Percentiles rank a stretch among this genome's conserved stretches.
phyloP scores from a whole-genome alignment of 345 rosid species.

The Raphanus raphanistrum region DNA sequence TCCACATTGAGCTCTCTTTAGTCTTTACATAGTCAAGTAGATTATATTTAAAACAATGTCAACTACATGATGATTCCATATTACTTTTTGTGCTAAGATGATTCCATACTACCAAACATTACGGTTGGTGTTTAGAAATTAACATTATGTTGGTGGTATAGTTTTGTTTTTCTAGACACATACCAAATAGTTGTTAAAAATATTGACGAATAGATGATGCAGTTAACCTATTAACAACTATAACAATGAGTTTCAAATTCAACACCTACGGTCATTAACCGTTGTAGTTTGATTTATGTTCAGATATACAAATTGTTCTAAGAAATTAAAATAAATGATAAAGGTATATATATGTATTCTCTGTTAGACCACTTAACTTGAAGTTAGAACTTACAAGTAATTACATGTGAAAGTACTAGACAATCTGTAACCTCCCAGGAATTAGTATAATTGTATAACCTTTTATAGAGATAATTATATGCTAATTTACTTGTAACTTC shows the following conservation, averaged over 20 bases:
- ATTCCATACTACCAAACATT: not conserved
- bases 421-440: not conserved
- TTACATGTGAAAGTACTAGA: not conserved
- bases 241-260: no score
- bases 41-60: not conserved
- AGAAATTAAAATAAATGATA: not conserved
- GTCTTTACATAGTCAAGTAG: constrained; percentile 11
- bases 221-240: not conserved
- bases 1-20: constrained; percentile 4
- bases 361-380: not conserved
- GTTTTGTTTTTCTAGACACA: not conserved
- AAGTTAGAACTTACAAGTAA: not conserved
- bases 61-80: constrained; percentile 6
- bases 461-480: not conserved
- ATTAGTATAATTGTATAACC: not conserved
- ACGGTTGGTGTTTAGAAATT: not conserved
- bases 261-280: no score
- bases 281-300: not conserved
- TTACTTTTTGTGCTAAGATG: not conserved
- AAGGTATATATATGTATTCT: not conserved
- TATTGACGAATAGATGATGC: not conserved
- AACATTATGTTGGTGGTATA: not conserved
- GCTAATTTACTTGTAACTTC: not conserved
- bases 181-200: not conserved
- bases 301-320: not conserved